Evolutionary conservation across 345 rosid genomes (phyloP), one percentile per base, ranked within the genome.

Genomic region (Populus davidiana): DNA sequence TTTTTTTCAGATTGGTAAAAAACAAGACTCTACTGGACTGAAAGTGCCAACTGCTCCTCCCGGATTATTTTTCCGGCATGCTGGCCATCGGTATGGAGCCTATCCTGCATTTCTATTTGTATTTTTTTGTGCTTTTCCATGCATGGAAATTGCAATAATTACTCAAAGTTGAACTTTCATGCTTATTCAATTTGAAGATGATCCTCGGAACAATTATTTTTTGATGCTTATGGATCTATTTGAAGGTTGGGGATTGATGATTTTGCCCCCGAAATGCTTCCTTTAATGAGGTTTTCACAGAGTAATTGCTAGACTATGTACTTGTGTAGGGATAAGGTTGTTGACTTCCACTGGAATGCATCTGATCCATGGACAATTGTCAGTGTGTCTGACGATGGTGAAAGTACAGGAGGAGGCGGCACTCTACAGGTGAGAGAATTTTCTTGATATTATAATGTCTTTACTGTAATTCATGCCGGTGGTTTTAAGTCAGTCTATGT

Each of bases 301-400:
- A 17, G n/a, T 69, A 13, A 33, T 27, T 39, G 63, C 41, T 49
- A 35, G 62, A 65, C 35, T 62, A 27, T 29, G 67, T 73, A 20
- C 79, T 47, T 71, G 35, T 78, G 50, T 76, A 90, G 94, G 83
- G 92, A 90, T 78, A 89, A 87, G 80, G 87, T 90, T 75, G 91
- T 90, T 21, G 94, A 90, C 69, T 89, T 90, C 69, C 90, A 89
- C 44, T 90, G 92, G 94, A 90, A 89, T 82, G 47, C 89, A 41
- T 82, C 84, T 49, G 92, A 87, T 85, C 92, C 94, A 10, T 89
- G 92, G 92, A 87, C 91, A 1, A 83, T 89, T 16, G 91, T 86
- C 47, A 90, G 94, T 23, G 94, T 90, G 41, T 90, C 94, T 9
- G 91, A 90, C 74, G 94, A 87, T 75, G 79, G 92, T 67, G 90